phyloP scores from a whole-genome alignment of 1,139 yeast genomes.

The Groenewaldozyma sp. region DNA sequence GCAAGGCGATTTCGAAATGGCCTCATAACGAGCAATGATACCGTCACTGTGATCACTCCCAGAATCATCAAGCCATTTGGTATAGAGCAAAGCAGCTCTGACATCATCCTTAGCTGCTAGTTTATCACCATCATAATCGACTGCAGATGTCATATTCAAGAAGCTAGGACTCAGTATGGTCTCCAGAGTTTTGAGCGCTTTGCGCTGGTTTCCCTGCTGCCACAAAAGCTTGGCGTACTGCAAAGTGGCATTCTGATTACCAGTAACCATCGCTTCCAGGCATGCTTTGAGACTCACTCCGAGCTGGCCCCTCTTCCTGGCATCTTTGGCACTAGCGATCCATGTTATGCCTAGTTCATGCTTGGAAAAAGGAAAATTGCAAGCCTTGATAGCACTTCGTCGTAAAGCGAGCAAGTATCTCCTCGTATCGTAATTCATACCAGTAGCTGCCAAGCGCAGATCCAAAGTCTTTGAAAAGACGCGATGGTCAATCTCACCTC shows the following conservation, averaged over 20 bases:
- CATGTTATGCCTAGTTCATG: slow-evolving; percentile 43
- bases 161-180: slow-evolving; percentile 30
- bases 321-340: slow-evolving; percentile 53
- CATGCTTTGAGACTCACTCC: slow-evolving; percentile 69
- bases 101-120: slow-evolving; percentile 16
- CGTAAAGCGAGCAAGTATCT: slow-evolving; percentile 30
- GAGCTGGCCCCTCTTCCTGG: slow-evolving; percentile 59
- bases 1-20: slow-evolving; percentile 48
- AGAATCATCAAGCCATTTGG: slow-evolving; percentile 83
- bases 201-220: slow-evolving; percentile 83
- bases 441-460: slow-evolving; percentile 25
- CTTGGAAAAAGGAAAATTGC: slow-evolving; percentile 31
- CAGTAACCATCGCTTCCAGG: slow-evolving; percentile 49
- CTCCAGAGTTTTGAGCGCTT: slow-evolving; percentile 66
- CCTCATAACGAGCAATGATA: slow-evolving; percentile 59
- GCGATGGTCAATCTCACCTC: slow-evolving; percentile 16
- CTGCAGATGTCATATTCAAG: slow-evolving; percentile 6
- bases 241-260: slow-evolving; percentile 46
- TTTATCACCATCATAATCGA: slow-evolving; percentile 4
- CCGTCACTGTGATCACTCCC: slow-evolving; percentile 75
- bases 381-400: slow-evolving; percentile 41
- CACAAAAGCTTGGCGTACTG: slow-evolving; percentile 82
- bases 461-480: slow-evolving; percentile 25
- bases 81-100: slow-evolving; percentile 53
- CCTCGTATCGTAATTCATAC: slow-evolving; percentile 30